Evolutionary conservation across 257 asterid species (phyloP), one percentile per base, ranked within the genome.

Genomic region (Solanum infundibuliforme): DNA sequence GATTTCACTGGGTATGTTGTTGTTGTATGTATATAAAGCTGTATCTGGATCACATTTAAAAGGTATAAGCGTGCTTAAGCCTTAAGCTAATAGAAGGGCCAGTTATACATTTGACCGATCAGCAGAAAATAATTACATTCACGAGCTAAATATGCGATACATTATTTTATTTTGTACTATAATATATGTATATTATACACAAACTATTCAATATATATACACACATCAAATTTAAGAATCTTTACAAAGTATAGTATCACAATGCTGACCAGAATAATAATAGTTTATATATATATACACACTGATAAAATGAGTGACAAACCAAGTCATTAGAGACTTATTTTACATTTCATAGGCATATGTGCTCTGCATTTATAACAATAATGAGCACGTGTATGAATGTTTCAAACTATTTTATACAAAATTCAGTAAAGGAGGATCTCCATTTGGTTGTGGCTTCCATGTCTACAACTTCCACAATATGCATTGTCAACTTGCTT

Each of bases 401-500:
- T 16, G 27, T 81, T 14, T 48, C 85, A 81, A 43, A 81, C 85
- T 38, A 81, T 52, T 82, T 41, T 62, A 81, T 85, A 66, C 85
- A 62, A 14, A 73, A 36, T 65, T 65, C 31, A 87, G 60, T 48
- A 84, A 52, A 58, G 25, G 66, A 58, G 66, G 66, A 58, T 21
- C 66, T 20, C 66, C 66, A 62, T 62, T 35, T 29, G 86, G 43
- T 91, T 38, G 91, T 90, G 92, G 88, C 85, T 52, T 91, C 90
- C 94, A 89, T 91, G 94, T 90, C 87, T 83, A 39, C 89, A 87
- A 71, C 83, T 23, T 86, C 74, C 68, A 87, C 84, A 87, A 66
- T 12, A 38, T 52, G 77, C 89, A 73, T 10, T 86, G 86, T 38
- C 20, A 72, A 46, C 83, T 81, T 87, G 66, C 83, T 87, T 84